Conservation (phyloP, 2,329 filamentous ascomycete genomes). For the Alternaria sp. region DNA sequence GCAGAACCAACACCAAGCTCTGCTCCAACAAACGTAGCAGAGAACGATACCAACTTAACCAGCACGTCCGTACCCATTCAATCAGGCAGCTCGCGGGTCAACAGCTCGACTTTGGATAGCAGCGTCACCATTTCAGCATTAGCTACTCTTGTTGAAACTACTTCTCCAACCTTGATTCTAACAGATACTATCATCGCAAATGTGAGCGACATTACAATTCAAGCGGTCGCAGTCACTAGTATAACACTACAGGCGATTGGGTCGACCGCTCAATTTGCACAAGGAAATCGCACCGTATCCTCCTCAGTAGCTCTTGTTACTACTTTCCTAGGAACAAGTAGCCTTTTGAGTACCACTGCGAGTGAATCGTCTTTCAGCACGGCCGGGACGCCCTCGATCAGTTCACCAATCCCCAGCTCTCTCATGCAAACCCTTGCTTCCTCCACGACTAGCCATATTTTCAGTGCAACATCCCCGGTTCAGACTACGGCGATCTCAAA, state of each 20-base stretch:
- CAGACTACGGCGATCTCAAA: background rate
- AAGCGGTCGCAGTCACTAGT: background rate
- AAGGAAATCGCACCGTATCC: background rate
- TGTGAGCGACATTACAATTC: background rate
- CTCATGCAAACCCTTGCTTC: background rate
- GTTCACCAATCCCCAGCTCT: background rate
- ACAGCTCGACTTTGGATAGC: background rate
- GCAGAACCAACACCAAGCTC: background rate
- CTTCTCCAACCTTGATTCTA: background rate
- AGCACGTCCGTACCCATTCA: background rate
- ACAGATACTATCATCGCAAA: background rate
- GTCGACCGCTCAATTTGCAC: background rate
- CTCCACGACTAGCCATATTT: background rate
- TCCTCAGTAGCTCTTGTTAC: background rate
- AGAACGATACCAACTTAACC: background rate
- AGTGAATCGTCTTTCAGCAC: background rate
- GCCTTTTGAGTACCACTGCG: background rate
- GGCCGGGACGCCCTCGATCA: background rate
- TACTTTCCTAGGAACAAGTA: background rate
- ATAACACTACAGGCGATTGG: background rate
- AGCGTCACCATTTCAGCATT: background rate
- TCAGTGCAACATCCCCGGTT: background rate
- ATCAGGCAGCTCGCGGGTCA: background rate
- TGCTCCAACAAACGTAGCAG: background rate
- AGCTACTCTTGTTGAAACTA: background rate